Evolutionary conservation across 2,329 filamentous ascomycete species (phyloP).

Genomic region (Botrytis aclada): DNA sequence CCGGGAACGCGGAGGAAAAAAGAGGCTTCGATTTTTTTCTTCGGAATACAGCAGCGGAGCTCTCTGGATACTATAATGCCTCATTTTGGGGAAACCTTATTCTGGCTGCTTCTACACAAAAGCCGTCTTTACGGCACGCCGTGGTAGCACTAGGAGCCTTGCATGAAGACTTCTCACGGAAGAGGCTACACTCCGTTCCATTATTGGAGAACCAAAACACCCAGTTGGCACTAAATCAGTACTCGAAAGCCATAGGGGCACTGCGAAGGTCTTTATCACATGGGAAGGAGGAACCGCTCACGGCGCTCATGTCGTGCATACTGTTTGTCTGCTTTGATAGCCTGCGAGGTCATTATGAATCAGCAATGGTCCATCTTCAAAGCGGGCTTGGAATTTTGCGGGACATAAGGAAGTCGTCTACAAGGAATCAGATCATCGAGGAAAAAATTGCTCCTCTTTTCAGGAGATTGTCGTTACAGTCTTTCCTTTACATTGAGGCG

Average conservation of each 20-base stretch:
- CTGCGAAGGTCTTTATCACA: neutral
- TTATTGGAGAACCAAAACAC: neutral
- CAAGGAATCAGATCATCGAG: neutral
- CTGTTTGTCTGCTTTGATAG: neutral
- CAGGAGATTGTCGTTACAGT: neutral
- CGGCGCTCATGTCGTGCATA: neutral
- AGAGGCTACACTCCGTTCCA: neutral
- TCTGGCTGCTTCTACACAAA: neutral
- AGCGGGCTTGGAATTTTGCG: neutral
- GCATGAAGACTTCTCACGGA: neutral
- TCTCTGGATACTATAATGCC: neutral
- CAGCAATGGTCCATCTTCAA: neutral
- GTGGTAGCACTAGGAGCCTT: neutral
- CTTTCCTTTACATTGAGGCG: neutral
- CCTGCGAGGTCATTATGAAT: neutral
- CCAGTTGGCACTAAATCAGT: neutral
- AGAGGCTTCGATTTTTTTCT: neutral
- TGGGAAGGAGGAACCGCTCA: neutral
- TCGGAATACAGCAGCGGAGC: neutral
- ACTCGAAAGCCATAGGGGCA: neutral
- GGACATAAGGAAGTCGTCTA: neutral
- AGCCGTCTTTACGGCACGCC: neutral
- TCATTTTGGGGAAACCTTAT: neutral
- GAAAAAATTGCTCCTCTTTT: neutral
- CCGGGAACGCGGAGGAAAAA: neutral